A percentile compares a stretch with the other conserved stretches of the same genome.
phyloP scores from a whole-genome alignment of 2,329 filamentous ascomycete species.

The Drechslera avenae region DNA sequence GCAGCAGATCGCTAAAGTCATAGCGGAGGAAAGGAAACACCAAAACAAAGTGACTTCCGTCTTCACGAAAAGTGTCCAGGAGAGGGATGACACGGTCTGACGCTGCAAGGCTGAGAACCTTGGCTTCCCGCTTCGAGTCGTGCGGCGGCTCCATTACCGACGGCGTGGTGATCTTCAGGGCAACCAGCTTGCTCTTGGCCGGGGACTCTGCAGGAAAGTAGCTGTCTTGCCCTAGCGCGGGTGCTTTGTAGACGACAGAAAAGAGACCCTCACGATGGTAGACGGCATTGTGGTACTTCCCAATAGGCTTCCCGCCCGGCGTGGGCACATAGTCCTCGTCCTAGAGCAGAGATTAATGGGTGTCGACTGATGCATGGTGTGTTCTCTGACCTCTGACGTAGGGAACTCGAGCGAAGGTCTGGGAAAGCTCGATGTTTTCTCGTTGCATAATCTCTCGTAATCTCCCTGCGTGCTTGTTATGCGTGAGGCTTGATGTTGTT shows the following conservation, averaged over 20 bases:
- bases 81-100: constrained; percentile 69
- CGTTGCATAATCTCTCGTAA: constrained; percentile 38
- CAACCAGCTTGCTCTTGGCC: constrained; percentile 55
- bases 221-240: constrained; percentile 45
- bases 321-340: constrained; percentile 44
- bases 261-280: constrained; percentile 72
- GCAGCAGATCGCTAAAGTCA: constrained; percentile 72
- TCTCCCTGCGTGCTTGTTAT: constrained; percentile 41
- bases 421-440: constrained; percentile 26
- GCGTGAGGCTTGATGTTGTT: too few relatives aligned
- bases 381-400: constrained; percentile 25
- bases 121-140: constrained; percentile 77
- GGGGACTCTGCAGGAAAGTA: constrained; percentile 32
- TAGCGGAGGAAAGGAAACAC: constrained; percentile 83
- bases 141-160: constrained; percentile 78
- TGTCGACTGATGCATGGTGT: background rate
- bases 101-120: constrained; percentile 68
- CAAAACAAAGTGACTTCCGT: constrained; percentile 75
- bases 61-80: constrained; percentile 70
- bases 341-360: constrained; percentile 13
- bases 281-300: constrained; percentile 61
- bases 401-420: constrained; percentile 31
- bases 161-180: constrained; percentile 85
- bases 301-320: constrained; percentile 53
- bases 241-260: constrained; percentile 79